Percentiles rank a stretch among this genome's conserved stretches.
Evolutionary conservation across 129 eudicot genomes (phyloP).

Genomic region (Erigeron canadensis): DNA sequence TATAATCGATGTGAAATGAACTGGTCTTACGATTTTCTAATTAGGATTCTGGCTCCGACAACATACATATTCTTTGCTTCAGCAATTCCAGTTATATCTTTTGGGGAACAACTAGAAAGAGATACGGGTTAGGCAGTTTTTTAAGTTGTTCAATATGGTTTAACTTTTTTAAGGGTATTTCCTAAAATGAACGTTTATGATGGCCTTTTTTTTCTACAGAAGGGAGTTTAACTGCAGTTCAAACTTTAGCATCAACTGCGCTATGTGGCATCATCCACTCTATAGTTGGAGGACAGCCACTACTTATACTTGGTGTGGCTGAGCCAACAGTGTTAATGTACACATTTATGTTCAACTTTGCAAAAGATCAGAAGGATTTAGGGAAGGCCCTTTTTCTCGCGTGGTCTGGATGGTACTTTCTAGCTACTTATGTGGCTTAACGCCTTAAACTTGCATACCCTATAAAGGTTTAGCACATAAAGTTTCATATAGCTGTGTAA

Average conservation of each 20-base stretch:
- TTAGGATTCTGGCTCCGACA: conserved; percentile 96
- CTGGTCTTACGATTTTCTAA: conserved; percentile 19
- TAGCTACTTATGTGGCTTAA: conserved; percentile 24
- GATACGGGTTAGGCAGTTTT: conserved; percentile 57
- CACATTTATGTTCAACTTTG: conserved; percentile 93
- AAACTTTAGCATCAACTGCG: conserved; percentile 94
- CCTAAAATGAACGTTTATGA: conserved; percentile 20
- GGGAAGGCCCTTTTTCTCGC: conserved; percentile 83
- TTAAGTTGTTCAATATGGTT: neutral
- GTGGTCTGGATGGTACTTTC: conserved; percentile 93
- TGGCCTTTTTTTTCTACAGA: conserved; percentile 42
- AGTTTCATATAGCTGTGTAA: conserved; percentile 16
- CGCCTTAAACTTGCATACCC: conserved; percentile 12
- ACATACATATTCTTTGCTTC: conserved; percentile 98
- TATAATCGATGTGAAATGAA: conserved; percentile 6
- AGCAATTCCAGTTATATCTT: conserved; percentile 97
- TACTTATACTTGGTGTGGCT: conserved; percentile 93
- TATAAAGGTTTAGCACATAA: conserved; percentile 1
- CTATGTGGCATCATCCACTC: conserved; percentile 93
- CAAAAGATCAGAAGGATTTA: conserved; percentile 85
- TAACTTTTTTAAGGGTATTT: neutral
- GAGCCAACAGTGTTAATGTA: conserved; percentile 98
- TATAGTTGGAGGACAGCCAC: conserved; percentile 90
- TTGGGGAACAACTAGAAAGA: conserved; percentile 96
- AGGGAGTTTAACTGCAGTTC: conserved; percentile 91